Base-by-base conservation (phyloP, 2,329 filamentous ascomycete genomes). In the Zasmidium angulare region DNA sequence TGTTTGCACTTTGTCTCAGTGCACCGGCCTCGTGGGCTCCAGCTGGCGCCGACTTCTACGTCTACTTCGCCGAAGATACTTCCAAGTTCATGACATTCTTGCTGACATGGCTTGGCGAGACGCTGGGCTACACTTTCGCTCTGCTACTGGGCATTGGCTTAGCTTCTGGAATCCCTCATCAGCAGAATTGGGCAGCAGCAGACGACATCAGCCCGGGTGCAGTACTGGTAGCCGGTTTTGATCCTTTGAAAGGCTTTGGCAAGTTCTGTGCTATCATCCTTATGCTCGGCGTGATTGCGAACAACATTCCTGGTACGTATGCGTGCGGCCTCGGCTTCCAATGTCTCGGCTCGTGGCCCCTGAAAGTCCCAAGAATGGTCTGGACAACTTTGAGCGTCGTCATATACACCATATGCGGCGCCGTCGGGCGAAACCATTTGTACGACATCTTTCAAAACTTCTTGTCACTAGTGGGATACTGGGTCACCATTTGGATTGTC, bases 381-480 rank as follows among this genome's bases (percentile, higher is more conserved):
- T 66, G 61, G 62, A 66, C 62, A 23, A 64, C 56, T 6, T 43
- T 64, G 36, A 55, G 54, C 20, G 58, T 64, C 3, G 53, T 75
- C 31, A 71, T 79, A 17, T 77, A 79, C 63, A 69, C 77, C 3
- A 72, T 74, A 23, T 79, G 77, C 60, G 77, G 76, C 3, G 73
- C 79, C 54, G 78, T 75, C 2, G 78, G 78, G 0, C 74, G 77
- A 1, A 73, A 79, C 52, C 70, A 73, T 46, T 68, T 81, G 1
- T 79, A 77, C 62, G 69, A 75, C 29, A 75, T 80, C 46, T 79
- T 79, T 61, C 70, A 76, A 54, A 75, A 77, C 56, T 78, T 80
- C 56, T 67, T 81, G 17, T 76, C 78, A 7, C 61, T 81, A 19
- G 80, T 81, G 64, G 76, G 77, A 3, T 80, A 81, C 61, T 81